Conservation (phyloP, 805 yeast species). For the Saturnispora besseyi region DNA sequence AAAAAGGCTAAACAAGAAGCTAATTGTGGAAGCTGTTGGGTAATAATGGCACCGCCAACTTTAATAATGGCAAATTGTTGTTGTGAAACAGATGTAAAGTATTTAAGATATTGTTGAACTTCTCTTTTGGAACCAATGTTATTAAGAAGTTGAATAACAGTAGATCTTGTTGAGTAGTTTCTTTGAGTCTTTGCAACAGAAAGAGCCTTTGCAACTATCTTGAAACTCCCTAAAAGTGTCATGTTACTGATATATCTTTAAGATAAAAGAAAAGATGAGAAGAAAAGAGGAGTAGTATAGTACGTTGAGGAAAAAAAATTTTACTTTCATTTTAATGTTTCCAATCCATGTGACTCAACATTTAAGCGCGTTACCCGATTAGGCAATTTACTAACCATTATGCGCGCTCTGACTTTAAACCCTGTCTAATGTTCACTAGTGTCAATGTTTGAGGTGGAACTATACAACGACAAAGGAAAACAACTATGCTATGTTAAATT, state of each 20-base stretch:
- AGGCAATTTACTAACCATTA: constrained; percentile 4
- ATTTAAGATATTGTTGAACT: constrained; percentile 94
- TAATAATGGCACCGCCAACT: constrained; percentile 98
- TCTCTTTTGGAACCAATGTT: constrained; percentile 96
- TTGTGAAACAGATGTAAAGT: constrained; percentile 90
- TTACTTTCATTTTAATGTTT: background rate
- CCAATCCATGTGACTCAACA: background rate
- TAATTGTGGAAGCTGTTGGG: constrained; percentile 84
- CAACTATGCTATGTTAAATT: no score
- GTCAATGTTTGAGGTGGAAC: no score
- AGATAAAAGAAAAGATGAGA: background rate
- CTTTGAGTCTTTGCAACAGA: constrained; percentile 1
- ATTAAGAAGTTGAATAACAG: constrained; percentile 89
- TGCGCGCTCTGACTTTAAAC: background rate
- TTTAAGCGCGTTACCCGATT: constrained; percentile 13
- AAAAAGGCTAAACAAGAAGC: constrained; percentile 94
- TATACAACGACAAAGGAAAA: no score
- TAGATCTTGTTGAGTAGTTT: constrained; percentile 69
- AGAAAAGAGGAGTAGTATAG: background rate
- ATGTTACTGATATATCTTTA: background rate
- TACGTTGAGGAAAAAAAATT: background rate
- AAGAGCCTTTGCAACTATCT: background rate
- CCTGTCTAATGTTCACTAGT: no score
- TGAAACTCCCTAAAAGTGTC: background rate
- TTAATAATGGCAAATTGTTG: constrained; percentile 98